A percentile compares a stretch with the other conserved stretches of the same genome.
Conservation (phyloP, 2,329 filamentous ascomycete species). For the Didymella lethalis region DNA sequence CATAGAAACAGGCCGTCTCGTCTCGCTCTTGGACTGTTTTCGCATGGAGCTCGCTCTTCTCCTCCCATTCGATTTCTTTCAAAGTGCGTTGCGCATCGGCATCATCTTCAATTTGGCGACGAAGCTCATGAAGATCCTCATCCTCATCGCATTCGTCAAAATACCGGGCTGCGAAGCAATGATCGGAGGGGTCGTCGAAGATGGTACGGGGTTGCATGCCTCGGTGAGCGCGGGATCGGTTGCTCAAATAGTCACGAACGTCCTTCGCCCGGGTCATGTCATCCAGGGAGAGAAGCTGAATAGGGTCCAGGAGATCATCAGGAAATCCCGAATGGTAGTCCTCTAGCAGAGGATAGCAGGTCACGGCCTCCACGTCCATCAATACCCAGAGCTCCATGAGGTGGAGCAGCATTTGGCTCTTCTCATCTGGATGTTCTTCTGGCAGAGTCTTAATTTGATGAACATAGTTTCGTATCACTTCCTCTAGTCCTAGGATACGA, state of each 20-base stretch:
- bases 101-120: conserved; percentile 45
- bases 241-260: conserved; percentile 60
- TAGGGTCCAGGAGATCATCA: conserved; percentile 60
- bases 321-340: conserved; percentile 63
- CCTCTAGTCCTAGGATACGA: conserved; percentile 54
- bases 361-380: conserved; percentile 61
- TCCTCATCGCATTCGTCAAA: conserved; percentile 47
- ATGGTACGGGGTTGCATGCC: conserved; percentile 51
- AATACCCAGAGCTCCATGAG: conserved; percentile 66
- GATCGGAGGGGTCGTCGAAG: conserved; percentile 54
- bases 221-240: conserved; percentile 42
- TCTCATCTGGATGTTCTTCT: conserved; percentile 57
- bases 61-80: conserved; percentile 54
- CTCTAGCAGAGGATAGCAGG: conserved; percentile 57
- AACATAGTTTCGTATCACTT: conserved; percentile 20
- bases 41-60: conserved; percentile 31
- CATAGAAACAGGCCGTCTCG: conserved; percentile 47
- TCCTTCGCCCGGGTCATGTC: conserved; percentile 62
- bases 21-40: conserved; percentile 24
- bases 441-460: conserved; percentile 44
- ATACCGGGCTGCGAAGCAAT: conserved; percentile 59
- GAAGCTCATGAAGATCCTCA: conserved; percentile 40
- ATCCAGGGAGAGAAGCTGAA: conserved; percentile 58
- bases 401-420: conserved; percentile 62
- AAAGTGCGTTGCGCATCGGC: conserved; percentile 35